These are phyloP conservation scores for Glycine latifolia DNA, from an alignment of 306 rosid genomes.

Conservation along the genomic window DNA sequence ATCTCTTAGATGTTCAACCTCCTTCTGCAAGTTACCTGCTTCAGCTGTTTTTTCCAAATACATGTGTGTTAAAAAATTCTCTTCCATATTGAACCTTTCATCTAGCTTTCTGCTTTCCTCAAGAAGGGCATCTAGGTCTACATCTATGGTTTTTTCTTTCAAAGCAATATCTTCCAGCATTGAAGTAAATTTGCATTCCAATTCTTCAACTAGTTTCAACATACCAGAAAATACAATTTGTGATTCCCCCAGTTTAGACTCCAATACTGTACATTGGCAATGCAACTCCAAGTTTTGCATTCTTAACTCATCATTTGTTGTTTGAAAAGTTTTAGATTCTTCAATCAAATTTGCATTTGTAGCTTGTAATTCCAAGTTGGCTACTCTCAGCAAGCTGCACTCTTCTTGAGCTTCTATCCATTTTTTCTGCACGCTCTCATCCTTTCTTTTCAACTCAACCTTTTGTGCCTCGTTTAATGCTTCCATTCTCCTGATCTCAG, in stretches of 20 bases:
- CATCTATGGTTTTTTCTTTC: conserved; percentile 50
- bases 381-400: conserved; percentile 44
- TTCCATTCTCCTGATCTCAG: conserved; percentile 52
- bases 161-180: conserved; percentile 45
- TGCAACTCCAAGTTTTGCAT: conserved; percentile 53
- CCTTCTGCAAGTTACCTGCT: conserved; percentile 47
- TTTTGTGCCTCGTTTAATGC: conserved; percentile 44
- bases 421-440: conserved; percentile 43
- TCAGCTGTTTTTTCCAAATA: conserved; percentile 57
- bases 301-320: conserved; percentile 56
- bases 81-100: conserved; percentile 51
- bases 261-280: conserved; percentile 49
- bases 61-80: conserved; percentile 49
- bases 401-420: conserved; percentile 59
- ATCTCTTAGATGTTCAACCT: conserved; percentile 44
- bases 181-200: conserved; percentile 56
- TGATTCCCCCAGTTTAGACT: conserved; percentile 50
- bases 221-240: conserved; percentile 44
- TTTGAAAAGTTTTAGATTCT: conserved; percentile 50
- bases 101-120: conserved; percentile 45
- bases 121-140: conserved; percentile 52
- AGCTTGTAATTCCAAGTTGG: conserved; percentile 51
- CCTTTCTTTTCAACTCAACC: conserved; percentile 43
- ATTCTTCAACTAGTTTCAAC: conserved; percentile 47
- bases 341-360: conserved; percentile 47